Conservation (phyloP, 2,329 filamentous ascomycete species). For the Ceratocystis huliohia region DNA sequence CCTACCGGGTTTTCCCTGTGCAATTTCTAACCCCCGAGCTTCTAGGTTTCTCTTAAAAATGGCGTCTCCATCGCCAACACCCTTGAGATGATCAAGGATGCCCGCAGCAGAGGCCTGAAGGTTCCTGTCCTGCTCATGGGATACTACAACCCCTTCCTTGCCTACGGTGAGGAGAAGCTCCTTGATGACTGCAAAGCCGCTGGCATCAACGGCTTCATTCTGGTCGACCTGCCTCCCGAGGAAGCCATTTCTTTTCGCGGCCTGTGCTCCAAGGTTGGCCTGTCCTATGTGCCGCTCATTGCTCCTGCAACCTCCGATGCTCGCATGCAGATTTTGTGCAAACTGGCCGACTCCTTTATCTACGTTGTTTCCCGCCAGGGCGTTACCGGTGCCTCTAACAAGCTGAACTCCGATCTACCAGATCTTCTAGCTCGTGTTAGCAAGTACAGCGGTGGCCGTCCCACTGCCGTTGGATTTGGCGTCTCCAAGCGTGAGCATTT, state of each 20-base stretch:
- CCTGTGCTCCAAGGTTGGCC: conserved; percentile 63
- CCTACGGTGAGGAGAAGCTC: conserved; percentile 85
- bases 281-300: conserved; percentile 95
- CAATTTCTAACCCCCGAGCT: conserved; percentile 23
- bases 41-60: conserved; percentile 61
- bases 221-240: conserved; percentile 90
- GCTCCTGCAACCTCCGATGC: conserved; percentile 83
- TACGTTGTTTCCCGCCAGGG: conserved; percentile 97
- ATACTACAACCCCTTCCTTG: conserved; percentile 93
- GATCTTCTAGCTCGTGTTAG: conserved; percentile 75
- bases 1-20: conserved; percentile 17
- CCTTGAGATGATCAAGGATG: conserved; percentile 71
- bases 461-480: conserved; percentile 87
- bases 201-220: conserved; percentile 90
- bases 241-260: conserved; percentile 87
- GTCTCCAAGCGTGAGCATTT: conserved; percentile 95
- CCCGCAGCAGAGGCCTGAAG: conserved; percentile 62
- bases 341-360: conserved; percentile 96
- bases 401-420: conserved; percentile 68
- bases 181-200: conserved; percentile 71
- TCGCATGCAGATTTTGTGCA: conserved; percentile 90
- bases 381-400: conserved; percentile 80
- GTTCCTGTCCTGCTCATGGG: conserved; percentile 90
- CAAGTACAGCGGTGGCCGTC: conserved; percentile 79
- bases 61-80: conserved; percentile 71